Evolutionary conservation across 371 early-diverging fungal species (phyloP).

Genomic region (Dichotomocladium elegans): DNA sequence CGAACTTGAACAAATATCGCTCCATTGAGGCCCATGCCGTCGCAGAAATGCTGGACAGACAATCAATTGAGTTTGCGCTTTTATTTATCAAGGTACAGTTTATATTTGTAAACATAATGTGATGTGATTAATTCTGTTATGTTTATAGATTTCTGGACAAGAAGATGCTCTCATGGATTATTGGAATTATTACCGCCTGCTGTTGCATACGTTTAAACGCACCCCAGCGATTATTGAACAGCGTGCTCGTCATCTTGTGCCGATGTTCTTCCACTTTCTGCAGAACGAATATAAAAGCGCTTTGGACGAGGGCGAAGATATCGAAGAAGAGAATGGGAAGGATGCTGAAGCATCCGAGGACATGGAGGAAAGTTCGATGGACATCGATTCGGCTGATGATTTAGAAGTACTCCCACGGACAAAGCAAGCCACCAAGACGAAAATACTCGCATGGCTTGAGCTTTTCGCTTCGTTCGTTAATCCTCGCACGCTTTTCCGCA

Average conservation of each 20-base stretch:
- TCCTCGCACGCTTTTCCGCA: conserved; percentile 50
- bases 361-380: too few species aligned
- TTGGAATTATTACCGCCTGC: conserved; percentile 69
- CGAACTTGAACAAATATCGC: conserved; percentile 40
- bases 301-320: conserved; percentile 33
- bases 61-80: neutral
- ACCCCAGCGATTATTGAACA: conserved; percentile 68
- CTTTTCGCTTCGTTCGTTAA: conserved; percentile 76
- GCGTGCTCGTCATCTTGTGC: conserved; percentile 68
- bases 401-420: conserved; percentile 40
- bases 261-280: conserved; percentile 70
- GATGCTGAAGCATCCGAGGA: conserved; percentile 18
- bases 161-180: conserved; percentile 62
- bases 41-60: conserved; percentile 25
- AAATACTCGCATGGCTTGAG: conserved; percentile 63
- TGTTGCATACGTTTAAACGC: conserved; percentile 67
- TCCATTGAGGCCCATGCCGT: conserved; percentile 33
- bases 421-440: conserved; percentile 37
- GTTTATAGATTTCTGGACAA: conserved; percentile 27
- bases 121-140: neutral
- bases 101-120: neutral
- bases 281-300: conserved; percentile 53
- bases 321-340: conserved; percentile 24
- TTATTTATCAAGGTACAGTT: conserved; percentile 2
- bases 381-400: conserved; percentile 22